Evolutionary conservation across 2,329 filamentous ascomycete species (phyloP).

Genomic region (Alternaria solani): DNA sequence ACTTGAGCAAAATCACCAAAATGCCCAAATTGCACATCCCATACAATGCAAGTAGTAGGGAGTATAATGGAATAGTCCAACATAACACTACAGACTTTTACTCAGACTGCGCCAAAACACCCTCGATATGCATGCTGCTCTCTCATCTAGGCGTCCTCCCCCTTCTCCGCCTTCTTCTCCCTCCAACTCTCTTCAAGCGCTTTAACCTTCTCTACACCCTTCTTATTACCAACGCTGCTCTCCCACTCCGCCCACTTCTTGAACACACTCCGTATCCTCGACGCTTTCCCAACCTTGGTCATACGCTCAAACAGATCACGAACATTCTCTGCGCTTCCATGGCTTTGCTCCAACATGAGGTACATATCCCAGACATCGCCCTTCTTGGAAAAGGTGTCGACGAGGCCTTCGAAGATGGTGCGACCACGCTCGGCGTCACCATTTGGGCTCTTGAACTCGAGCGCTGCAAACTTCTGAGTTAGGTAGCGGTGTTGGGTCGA

Average conservation of each 20-base stretch:
- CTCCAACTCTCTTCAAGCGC: constrained; percentile 76
- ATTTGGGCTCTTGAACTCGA: constrained; percentile 86
- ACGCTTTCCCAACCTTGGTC: constrained; percentile 73
- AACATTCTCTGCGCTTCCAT: constrained; percentile 64
- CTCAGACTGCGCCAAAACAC: constrained; percentile 5
- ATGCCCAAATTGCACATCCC: too few species aligned
- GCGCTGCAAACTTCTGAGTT: constrained; percentile 85
- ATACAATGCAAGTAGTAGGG: neutral
- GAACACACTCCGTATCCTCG: constrained; percentile 87
- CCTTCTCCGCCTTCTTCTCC: constrained; percentile 48
- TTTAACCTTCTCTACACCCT: constrained; percentile 74
- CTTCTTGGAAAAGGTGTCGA: constrained; percentile 86
- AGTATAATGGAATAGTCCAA: neutral
- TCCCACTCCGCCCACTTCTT: constrained; percentile 93
- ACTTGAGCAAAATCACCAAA: too few species aligned
- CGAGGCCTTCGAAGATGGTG: constrained; percentile 89
- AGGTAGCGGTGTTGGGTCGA: constrained; percentile 73
- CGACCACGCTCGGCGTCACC: constrained; percentile 90
- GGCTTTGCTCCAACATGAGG: constrained; percentile 79
- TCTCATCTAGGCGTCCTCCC: constrained; percentile 19
- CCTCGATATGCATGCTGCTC: neutral
- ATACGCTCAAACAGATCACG: constrained; percentile 85
- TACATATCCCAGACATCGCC: constrained; percentile 94
- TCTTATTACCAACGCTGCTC: constrained; percentile 71
- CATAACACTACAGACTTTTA: neutral